Percentiles rank a stretch among this genome's conserved stretches.
Evolutionary conservation across 768 basidiomycete species (phyloP).

Genomic region (Strobilomyces dryophilus): DNA sequence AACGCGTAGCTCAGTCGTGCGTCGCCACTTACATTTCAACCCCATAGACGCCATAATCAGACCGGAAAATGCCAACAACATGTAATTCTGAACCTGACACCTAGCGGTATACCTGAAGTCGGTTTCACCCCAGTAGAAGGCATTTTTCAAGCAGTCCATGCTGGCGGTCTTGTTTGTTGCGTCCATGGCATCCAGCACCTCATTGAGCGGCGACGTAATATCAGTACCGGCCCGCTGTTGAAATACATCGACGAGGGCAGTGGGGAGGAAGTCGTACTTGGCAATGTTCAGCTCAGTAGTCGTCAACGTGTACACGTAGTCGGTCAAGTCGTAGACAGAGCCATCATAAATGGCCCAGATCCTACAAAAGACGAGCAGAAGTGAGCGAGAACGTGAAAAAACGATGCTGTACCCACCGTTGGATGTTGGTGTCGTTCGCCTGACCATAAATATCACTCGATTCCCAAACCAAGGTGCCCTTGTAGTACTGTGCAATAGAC

Average conservation of each 20-base stretch:
- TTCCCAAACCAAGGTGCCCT: conserved; percentile 56
- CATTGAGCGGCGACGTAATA: conserved; percentile 48
- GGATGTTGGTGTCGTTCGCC: conserved; percentile 35
- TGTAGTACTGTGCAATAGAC: conserved; percentile 50
- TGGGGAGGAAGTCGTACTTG: conserved; percentile 51
- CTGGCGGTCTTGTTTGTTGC: conserved; percentile 35
- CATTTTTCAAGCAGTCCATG: conserved; percentile 52
- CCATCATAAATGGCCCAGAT: conserved; percentile 59
- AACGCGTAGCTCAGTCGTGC: not conserved
- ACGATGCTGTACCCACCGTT: conserved; percentile 22
- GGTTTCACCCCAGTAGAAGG: conserved; percentile 53
- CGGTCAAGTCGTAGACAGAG: conserved; percentile 58
- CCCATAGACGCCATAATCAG: conserved; percentile 53
- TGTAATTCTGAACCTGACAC: conserved; percentile 59
- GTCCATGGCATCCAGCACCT: conserved; percentile 41
- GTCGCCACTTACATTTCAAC: conserved; percentile 50
- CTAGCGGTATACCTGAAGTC: conserved; percentile 55
- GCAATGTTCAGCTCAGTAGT: conserved; percentile 39
- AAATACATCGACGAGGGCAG: conserved; percentile 47
- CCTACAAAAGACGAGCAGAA: conserved; percentile 26
- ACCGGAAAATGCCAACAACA: conserved; percentile 52
- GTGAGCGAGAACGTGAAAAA: conserved; percentile 1
- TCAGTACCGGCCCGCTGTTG: conserved; percentile 59
- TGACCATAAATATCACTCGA: conserved; percentile 33
- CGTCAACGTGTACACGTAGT: conserved; percentile 61